Evolutionary conservation across 2,329 filamentous ascomycete genomes (phyloP).

Genomic region (Alternaria sp.): DNA sequence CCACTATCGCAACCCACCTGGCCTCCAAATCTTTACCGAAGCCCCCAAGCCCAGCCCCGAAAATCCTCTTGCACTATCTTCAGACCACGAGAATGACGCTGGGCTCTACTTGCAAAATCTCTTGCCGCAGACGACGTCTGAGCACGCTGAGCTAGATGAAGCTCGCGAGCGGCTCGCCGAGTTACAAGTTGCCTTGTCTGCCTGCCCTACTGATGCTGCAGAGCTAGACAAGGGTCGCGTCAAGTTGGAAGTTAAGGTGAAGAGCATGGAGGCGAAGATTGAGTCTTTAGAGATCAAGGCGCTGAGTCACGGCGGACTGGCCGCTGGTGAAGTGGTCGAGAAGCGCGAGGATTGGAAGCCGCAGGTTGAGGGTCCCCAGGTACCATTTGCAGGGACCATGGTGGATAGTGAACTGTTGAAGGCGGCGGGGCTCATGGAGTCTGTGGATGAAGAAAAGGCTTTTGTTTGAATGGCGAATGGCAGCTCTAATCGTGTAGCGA

Average conservation of each 20-base stretch:
- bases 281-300: constrained; percentile 22
- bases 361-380: constrained; percentile 25
- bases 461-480: constrained; percentile 1
- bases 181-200: constrained; percentile 28
- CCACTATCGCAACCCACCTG: constrained; percentile 40
- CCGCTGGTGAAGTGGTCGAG: constrained; percentile 18
- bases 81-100: neutral
- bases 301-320: constrained; percentile 22
- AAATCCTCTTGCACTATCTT: constrained; percentile 19
- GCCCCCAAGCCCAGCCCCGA: constrained; percentile 23
- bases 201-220: constrained; percentile 21
- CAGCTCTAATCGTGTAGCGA: neutral
- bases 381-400: constrained; percentile 39
- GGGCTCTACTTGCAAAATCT: neutral
- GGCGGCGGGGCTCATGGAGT: constrained; percentile 34
- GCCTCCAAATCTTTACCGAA: constrained; percentile 17
- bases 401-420: constrained; percentile 40
- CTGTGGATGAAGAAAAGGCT: constrained; percentile 13
- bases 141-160: constrained; percentile 26
- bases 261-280: constrained; percentile 20
- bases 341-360: constrained; percentile 26
- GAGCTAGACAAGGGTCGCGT: constrained; percentile 23
- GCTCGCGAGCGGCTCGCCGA: constrained; percentile 11
- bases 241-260: constrained; percentile 28
- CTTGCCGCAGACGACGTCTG: constrained; percentile 19